Evolutionary conservation across 2,329 filamentous ascomycete species (phyloP), one percentile per base, ranked within the genome.

Genomic region (Ophiosphaerella narmari): DNA sequence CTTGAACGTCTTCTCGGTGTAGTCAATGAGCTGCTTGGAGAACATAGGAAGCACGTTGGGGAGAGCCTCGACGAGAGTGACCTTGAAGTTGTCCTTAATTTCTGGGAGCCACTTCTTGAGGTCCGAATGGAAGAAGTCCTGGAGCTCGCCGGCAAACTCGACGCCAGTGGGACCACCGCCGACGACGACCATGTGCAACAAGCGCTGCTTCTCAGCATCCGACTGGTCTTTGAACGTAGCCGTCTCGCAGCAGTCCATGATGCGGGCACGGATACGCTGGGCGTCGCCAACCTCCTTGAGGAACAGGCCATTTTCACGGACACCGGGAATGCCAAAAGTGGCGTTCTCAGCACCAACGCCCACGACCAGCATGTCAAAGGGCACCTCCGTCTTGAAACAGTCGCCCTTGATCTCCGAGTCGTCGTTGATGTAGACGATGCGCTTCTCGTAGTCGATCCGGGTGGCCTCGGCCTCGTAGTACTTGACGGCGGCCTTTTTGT

Each of bases 171-270:
- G 93, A 52, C 93, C 93, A 78, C 93, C 93, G 64, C 93, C 79
- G 18, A 81, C 78, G 12, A 81, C 93, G 47, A 99, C 94, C 92
- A 97, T 97, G 82, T 97, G 93, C 74, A 99, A 83, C 66, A 99
- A 86, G 63, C 94, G 91, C 80, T 95, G 88, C 71, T 96, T 81
- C 78, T 99, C 95, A 61, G 94, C 90, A 13, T 84, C 79, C 33
- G 84, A 82, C 79, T 99, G 94, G 71, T 91, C 93, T 84, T 97
- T 97, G 87, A 99, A 97, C 55, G 91, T 93, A 44, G 94, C 94
- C 32, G 93, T 97, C 80, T 99, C 94, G 65, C 96, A 92, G 75
- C 94, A 99, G 80, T 99, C 94, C 94, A 99, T 99, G 77, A 99
- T 97, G 77, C 91, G 91, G 82, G 93, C 97, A 71, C 94, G 91